Percentiles rank a stretch among this genome's conserved stretches.
Conservation (phyloP, 257 asterid genomes). For the Paraleonurus japonicus region DNA sequence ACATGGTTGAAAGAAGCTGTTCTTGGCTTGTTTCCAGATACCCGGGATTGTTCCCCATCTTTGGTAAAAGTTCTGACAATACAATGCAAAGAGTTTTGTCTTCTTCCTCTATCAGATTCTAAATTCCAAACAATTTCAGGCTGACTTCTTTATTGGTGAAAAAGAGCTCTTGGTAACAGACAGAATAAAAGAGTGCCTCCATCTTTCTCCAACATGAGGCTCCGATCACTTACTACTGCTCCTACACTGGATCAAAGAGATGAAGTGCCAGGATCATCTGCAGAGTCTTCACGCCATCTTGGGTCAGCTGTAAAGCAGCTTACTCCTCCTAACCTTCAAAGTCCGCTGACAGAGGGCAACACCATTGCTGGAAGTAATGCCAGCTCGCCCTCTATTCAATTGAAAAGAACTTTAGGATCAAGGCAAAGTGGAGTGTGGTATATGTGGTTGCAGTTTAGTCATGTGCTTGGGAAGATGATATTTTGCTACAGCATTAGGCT, state of each 20-base stretch:
- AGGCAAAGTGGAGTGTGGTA: slow-evolving; percentile 61
- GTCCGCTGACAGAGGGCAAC: slow-evolving; percentile 53
- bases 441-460: slow-evolving; percentile 46
- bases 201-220: slow-evolving; percentile 48
- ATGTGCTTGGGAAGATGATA: slow-evolving; percentile 52
- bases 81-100: slow-evolving; percentile 9
- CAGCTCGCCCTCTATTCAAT: slow-evolving; percentile 50
- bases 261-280: slow-evolving; percentile 39
- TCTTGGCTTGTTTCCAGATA: slow-evolving; percentile 84
- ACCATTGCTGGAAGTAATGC: slow-evolving; percentile 39
- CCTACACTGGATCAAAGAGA: slow-evolving; percentile 53
- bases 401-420: slow-evolving; percentile 76
- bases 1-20: slow-evolving; percentile 86
- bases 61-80: slow-evolving; percentile 51
- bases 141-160: slow-evolving; percentile 66
- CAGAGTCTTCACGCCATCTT: slow-evolving; percentile 59
- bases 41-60: slow-evolving; percentile 78
- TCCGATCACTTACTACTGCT: slow-evolving; percentile 55
- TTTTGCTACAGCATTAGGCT: slow-evolving; percentile 68
- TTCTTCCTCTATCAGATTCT: slow-evolving; percentile 17
- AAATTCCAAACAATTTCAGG: slow-evolving; percentile 44
- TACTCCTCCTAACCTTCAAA: slow-evolving; percentile 66
- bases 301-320: slow-evolving; percentile 85
- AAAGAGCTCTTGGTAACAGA: slow-evolving; percentile 55
- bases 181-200: slow-evolving; percentile 57